Evolutionary conservation across 495 filamentous ascomycete genomes (phyloP), one percentile per base, ranked within the genome.

Genomic region (Durotheca rogersii): DNA sequence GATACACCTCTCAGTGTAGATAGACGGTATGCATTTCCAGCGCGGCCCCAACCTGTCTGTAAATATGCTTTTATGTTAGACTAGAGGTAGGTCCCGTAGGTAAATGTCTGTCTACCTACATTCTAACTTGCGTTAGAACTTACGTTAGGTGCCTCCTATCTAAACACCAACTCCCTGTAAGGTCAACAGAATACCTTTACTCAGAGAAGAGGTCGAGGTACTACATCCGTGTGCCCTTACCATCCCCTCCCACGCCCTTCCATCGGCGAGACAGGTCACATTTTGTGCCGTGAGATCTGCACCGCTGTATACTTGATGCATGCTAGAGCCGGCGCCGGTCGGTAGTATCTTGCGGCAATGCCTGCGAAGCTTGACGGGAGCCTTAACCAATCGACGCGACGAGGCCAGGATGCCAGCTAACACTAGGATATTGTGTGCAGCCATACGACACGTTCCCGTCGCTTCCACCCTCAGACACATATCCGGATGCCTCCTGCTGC

Each of bases 371-470:
- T 53, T 58, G 49, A 32, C 4, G 40, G 32, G 17, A 44, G 40
- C 19, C 34, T 49, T 14, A n/a, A 16, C 55, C 55, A 58, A 58
- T 58, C 23, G 55, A 53, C 49, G 33, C 6, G 44, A 33, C 40
- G 23, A 11, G n/a, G 9, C 55, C 49, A 49, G 44, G 49, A 38
- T 53, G 40, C 18, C 29, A 50, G 46, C 23, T 41, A 29, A 30
- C 49, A 32, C 55, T 53, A 58, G 49, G 33, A 19, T 41, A 41
- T 58, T 44, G 55, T 52, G 45, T 58, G 55, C 45, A 53, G 50
- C 20, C 50, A 45, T 58, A 41, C 39, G n/a, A n/a, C n/a, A n/a
- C n/a, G n/a, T n/a, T 41, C 43, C 49, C 55, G 49, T 41, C 50
- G 35, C 49, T 44, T 41, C 40, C 41, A 52, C 48, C 47, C 23